These are phyloP conservation scores for Aciculosporium take DNA, from an alignment of 2,329 filamentous ascomycete species.

Conservation along the genomic window DNA sequence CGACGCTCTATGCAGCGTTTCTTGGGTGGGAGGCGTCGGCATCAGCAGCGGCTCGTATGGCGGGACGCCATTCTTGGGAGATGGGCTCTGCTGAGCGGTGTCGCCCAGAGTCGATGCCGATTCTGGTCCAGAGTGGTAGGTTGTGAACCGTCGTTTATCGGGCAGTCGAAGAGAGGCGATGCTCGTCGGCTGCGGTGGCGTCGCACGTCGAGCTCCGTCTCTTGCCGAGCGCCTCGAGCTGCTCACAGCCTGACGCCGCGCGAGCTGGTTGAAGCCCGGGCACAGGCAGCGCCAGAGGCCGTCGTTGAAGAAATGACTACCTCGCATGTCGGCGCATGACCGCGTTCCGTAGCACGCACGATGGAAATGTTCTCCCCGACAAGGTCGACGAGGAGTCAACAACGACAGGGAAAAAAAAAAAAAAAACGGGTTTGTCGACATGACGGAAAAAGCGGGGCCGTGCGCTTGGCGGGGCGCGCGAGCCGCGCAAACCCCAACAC, in stretches of 20 bases:
- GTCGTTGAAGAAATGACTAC: constrained; percentile 29
- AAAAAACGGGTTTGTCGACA: too few relatives aligned
- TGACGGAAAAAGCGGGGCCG: constrained; percentile 14
- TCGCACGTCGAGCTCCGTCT: constrained; percentile 1
- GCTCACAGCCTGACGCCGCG: constrained; percentile 20
- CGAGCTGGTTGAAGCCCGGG: constrained; percentile 33
- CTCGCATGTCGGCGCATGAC: constrained; percentile 14
- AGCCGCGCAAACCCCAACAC: not conserved
- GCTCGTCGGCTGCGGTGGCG: not conserved
- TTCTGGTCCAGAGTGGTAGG: not conserved
- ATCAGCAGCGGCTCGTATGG: constrained; percentile 10
- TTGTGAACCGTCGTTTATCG: not conserved
- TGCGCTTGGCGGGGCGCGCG: constrained; percentile 15
- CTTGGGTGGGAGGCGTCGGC: constrained; percentile 9
- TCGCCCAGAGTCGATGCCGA: not conserved
- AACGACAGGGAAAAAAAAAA: too few relatives aligned
- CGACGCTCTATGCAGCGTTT: constrained; percentile 8
- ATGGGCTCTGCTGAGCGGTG: not conserved
- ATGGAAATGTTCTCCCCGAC: too few relatives aligned
- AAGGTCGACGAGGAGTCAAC: too few relatives aligned
- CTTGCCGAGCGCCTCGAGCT: constrained; percentile 8
- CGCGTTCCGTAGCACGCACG: too few relatives aligned
- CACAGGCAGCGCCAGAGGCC: constrained; percentile 52
- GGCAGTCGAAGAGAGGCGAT: not conserved
- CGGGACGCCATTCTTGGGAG: not conserved